Base-by-base conservation (phyloP, 352 stramenopile species). In the Pythium rishiriense region DNA sequence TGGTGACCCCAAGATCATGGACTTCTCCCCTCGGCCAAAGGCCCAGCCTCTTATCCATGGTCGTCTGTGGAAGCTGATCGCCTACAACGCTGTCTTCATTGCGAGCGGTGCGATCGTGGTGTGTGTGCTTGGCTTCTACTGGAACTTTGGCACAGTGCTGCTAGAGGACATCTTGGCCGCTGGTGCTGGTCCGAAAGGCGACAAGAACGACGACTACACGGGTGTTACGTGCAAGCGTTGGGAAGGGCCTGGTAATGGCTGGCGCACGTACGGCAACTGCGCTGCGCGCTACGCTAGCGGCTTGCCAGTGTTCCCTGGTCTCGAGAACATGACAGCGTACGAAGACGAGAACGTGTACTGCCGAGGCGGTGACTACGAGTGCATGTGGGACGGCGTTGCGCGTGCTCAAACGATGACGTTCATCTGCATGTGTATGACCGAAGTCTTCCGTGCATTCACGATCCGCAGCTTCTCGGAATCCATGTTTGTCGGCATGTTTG, bases 371-470 rank as follows among this genome's bases (percentile, higher is more conserved):
- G 70, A 86, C 49, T 88, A 81, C 49, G 76, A 78, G 41, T 93
- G 84, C 54, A 63, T 90, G 12, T 77, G 75, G 8, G 75, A 76
- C 11, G 84, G 82, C 14, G 65, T 90, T 24, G 75, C 75, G 1
- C 84, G 83, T 24, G 68, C 82, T 9, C 82, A 91, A 62, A 93
- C 84, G 0, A 88, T 91, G 84, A 85, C 81, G 26, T 91, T 93
- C 54, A 63, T 90, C 29, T 72, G 66, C 4, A 65, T 93, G 31
- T 73, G 76, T 5, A 87, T 90, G 58, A 91, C 83, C 19, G 82
- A 93, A 41, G 76, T 93, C 24, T 63, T 93, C 37, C 84, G 84
- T 47, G 82, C 84, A 37, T 93, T 87, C 71, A 91, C 82, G 61
- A 73, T 93, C 22, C 82, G 84, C 14, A 86, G 78, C 59, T 90